Evolutionary conservation across 257 asterid genomes (phyloP).

Genomic region (Solanum sparsipilum): DNA sequence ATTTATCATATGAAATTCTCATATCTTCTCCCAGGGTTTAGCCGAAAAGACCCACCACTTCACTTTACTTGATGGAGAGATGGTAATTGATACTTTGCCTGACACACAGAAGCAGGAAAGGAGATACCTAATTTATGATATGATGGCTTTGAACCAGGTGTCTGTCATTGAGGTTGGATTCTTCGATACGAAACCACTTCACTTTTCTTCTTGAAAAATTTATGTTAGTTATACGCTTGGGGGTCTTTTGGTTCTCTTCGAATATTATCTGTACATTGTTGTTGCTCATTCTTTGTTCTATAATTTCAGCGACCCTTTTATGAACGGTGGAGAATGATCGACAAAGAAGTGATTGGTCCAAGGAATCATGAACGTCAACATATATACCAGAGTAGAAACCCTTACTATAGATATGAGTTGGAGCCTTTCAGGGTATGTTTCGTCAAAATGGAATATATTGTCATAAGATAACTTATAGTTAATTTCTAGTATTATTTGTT

Average conservation of each 20-base stretch:
- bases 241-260: background rate
- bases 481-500: background rate
- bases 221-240: background rate
- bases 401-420: conserved; percentile 74
- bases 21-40: conserved; percentile 39
- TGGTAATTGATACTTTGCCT: conserved; percentile 86
- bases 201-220: background rate
- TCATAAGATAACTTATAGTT: background rate
- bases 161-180: conserved; percentile 68
- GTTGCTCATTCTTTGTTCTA: background rate
- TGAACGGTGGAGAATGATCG: conserved; percentile 95
- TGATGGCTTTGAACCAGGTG: conserved; percentile 34
- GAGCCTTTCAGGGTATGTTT: conserved; percentile 87
- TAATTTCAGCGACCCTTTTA: conserved; percentile 64
- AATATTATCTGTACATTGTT: background rate
- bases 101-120: conserved; percentile 77
- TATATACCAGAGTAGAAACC: conserved; percentile 52
- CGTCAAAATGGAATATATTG: background rate
- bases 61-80: conserved; percentile 98
- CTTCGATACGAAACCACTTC: background rate
- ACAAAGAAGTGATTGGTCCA: conserved; percentile 87
- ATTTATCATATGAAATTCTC: background rate
- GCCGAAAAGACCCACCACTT: conserved; percentile 72
- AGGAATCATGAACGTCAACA: conserved; percentile 62
- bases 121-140: conserved; percentile 92